Evolutionary conservation across 352 stramenopile genomes (phyloP).

Genomic region (Globisporangium irregulare): DNA sequence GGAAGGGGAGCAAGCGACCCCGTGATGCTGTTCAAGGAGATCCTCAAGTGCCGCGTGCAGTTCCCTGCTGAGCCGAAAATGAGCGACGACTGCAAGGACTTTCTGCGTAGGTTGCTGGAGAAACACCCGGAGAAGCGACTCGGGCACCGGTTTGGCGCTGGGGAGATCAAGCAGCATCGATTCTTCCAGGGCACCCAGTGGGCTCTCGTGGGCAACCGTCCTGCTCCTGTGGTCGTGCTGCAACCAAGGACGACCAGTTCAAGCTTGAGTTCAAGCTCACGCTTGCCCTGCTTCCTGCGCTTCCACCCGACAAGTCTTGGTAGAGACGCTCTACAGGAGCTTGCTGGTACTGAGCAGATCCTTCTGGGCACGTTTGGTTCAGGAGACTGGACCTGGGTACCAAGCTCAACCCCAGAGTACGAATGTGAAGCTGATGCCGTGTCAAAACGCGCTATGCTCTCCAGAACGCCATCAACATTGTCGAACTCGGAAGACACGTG

Average conservation of each 20-base stretch:
- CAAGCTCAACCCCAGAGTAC: not conserved
- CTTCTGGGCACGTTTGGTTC: not conserved
- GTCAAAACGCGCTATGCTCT: not conserved
- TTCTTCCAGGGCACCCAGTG: conserved; percentile 30
- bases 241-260: not conserved
- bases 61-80: conserved; percentile 33
- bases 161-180: conserved; percentile 30
- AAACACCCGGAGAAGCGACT: conserved; percentile 22
- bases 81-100: conserved; percentile 23
- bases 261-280: not conserved
- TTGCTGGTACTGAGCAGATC: not conserved
- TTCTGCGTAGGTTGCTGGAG: conserved; percentile 26
- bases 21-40: conserved; percentile 49
- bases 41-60: conserved; percentile 34
- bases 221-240: not conserved
- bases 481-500: conserved; percentile 12
- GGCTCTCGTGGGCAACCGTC: conserved; percentile 18
- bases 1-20: conserved; percentile 6
- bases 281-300: not conserved
- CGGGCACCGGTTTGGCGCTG: conserved; percentile 26
- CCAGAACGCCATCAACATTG: not conserved
- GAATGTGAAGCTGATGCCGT: not conserved
- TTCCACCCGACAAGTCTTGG: not conserved
- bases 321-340: not conserved
- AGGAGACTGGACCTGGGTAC: not conserved